phyloP scores from a whole-genome alignment of 1,284 basidiomycete species.

The Phlebopus sp. region DNA sequence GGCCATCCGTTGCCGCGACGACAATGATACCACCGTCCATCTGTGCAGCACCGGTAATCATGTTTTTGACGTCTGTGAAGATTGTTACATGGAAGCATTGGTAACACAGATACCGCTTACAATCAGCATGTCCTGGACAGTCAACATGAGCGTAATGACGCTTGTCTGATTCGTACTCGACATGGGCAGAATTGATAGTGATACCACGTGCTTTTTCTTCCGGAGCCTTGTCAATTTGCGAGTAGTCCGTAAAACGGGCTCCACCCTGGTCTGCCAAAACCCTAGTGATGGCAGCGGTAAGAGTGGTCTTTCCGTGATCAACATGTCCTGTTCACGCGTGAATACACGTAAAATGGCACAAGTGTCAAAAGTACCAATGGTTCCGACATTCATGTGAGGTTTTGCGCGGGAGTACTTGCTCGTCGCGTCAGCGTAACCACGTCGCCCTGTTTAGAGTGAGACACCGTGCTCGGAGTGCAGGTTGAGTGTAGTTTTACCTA shows the following conservation, averaged over 20 bases:
- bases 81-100: conserved; percentile 7
- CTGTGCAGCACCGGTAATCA: conserved; percentile 99
- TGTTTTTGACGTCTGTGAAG: conserved; percentile 87
- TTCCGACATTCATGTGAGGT: conserved; percentile 97
- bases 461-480: background rate
- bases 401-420: conserved; percentile 80
- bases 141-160: conserved; percentile 99
- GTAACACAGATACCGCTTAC: conserved; percentile 40
- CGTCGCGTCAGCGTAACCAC: conserved; percentile 74
- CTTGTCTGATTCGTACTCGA: conserved; percentile 93
- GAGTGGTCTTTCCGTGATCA: conserved; percentile 94
- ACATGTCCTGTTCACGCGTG: conserved; percentile 65
- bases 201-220: conserved; percentile 99
- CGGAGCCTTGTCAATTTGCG: conserved; percentile 99
- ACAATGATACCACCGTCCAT: conserved; percentile 99
- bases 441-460: conserved; percentile 22
- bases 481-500: conserved; percentile 24
- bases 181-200: conserved; percentile 93
- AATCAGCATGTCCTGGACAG: conserved; percentile 94
- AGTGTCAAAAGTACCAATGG: conserved; percentile 62
- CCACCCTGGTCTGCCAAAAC: conserved; percentile 80
- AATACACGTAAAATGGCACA: conserved; percentile 15
- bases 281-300: conserved; percentile 99
- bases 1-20: conserved; percentile 97
- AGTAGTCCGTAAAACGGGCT: conserved; percentile 97